phyloP scores from a whole-genome alignment of 352 stramenopile species.

The Pythium apleroticum region DNA sequence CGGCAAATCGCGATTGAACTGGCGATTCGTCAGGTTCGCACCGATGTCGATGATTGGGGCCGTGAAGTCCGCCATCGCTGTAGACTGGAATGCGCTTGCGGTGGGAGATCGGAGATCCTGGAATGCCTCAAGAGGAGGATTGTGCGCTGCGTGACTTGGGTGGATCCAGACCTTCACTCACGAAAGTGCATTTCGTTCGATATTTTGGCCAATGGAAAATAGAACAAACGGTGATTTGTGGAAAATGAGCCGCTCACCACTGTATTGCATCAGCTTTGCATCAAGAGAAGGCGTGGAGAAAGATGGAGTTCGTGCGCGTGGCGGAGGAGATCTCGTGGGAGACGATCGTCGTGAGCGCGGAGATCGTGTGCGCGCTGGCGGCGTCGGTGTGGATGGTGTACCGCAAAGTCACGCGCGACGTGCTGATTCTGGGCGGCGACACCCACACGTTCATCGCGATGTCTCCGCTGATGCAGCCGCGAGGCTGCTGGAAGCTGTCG shows the following conservation, averaged over 20 bases:
- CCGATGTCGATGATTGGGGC: slow-evolving; percentile 62
- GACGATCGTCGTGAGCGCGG: slow-evolving; percentile 42
- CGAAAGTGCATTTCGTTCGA: slow-evolving; percentile 3
- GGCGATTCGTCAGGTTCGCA: slow-evolving; percentile 61
- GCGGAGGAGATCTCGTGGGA: slow-evolving; percentile 39
- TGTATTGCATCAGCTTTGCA: no score
- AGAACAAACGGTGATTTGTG: neutral
- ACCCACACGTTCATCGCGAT: slow-evolving; percentile 31
- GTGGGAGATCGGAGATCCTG: neutral
- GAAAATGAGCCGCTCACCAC: slow-evolving; percentile 4
- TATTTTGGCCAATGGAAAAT: slow-evolving; percentile 18
- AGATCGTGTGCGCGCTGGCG: slow-evolving; percentile 44
- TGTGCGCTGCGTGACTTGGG: neutral
- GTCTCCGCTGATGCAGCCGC: slow-evolving; percentile 45
- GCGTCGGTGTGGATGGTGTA: slow-evolving; percentile 51
- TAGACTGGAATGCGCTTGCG: neutral
- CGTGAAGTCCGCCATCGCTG: slow-evolving; percentile 23
- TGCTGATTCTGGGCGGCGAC: slow-evolving; percentile 31
- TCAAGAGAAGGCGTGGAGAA: no score
- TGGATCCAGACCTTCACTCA: slow-evolving; percentile 23
- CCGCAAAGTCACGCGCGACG: slow-evolving; percentile 34
- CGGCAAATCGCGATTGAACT: slow-evolving; percentile 84
- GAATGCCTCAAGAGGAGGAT: neutral
- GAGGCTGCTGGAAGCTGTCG: slow-evolving; percentile 42
- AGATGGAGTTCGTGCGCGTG: neutral